Base-by-base conservation (phyloP, 1,284 basidiomycete species). In the Gymnopus androsaceus region DNA sequence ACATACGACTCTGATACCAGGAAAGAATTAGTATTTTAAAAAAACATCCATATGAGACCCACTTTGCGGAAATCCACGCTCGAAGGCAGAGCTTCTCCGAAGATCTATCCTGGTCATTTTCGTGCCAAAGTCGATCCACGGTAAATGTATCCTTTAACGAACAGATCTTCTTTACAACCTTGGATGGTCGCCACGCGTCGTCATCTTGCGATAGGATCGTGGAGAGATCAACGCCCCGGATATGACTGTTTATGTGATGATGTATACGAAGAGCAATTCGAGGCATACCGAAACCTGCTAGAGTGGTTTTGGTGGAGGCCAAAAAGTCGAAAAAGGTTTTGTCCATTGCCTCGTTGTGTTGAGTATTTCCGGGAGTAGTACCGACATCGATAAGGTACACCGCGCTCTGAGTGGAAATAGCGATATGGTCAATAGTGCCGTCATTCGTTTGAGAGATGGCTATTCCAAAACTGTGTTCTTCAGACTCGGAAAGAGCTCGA, bases 21-120 rank as follows among this genome's bases (percentile, higher is more conserved):
- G 6, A n/a, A 11, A n/a, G 4, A 25, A 27, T 7, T 14, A 7
- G 19, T 23, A 27, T 3, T 25, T 4, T n/a, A 30, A 41, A 14
- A 36, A 21, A 6, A 0, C 50, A 34, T 17, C 30, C 23, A 30
- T 23, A 15, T 14, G 4, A 25, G 25, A 21, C 62, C 8, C 54
- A 74, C 75, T 66, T 69, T n/a, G 64, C 69, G 9, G 72, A 66
- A 8, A 74, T 55, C 75, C 75, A 76, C 25, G 75, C 73, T 53
- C 72, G 67, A 50, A 74, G 59, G 51, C 65, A 69, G 4, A 67
- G 52, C 27, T 68, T 62, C 33, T 59, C 59, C 9, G 54, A 6
- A 11, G 55, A 14, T 58, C 56, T 23, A 57, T 53, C 23, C 62
- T 61, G 11, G 59, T 63, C 41, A 34, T 56, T 56, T 41, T 51